phyloP scores from a whole-genome alignment of 192 early-diverging fungal species.

The Geranomyces variabilis region DNA sequence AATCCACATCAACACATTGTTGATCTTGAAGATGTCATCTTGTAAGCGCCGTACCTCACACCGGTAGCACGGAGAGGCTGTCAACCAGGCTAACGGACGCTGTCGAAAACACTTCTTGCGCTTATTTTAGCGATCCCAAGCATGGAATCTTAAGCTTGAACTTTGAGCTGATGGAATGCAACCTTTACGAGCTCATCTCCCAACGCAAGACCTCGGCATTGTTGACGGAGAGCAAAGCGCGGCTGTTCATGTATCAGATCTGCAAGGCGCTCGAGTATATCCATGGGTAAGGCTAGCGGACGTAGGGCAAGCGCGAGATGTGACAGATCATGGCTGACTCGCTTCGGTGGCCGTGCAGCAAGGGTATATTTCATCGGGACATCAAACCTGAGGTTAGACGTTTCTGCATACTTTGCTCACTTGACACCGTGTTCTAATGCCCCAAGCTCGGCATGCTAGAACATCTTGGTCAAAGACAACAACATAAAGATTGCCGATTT shows the following conservation, averaged over 20 bases:
- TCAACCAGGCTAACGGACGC: too few species aligned
- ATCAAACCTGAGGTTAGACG: constrained; percentile 63
- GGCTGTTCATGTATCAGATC: constrained; percentile 60
- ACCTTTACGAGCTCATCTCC: constrained; percentile 66
- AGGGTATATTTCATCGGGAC: constrained; percentile 67
- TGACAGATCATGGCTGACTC: neutral
- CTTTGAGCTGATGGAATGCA: constrained; percentile 69
- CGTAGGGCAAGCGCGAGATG: neutral
- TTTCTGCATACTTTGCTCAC: neutral
- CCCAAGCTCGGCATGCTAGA: constrained; percentile 28
- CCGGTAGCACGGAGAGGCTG: too few species aligned
- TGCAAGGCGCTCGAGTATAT: constrained; percentile 65
- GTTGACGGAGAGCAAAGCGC: constrained; percentile 59
- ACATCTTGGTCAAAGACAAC: constrained; percentile 60
- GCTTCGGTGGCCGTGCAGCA: constrained; percentile 37
- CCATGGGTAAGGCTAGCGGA: constrained; percentile 45
- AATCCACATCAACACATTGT: constrained; percentile 61
- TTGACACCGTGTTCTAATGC: too few species aligned
- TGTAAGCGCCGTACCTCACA: constrained; percentile 45
- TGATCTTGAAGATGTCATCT: constrained; percentile 58
- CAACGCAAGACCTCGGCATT: constrained; percentile 39
- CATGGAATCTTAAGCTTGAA: constrained; percentile 59
- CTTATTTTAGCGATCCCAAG: constrained; percentile 51
- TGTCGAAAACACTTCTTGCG: neutral
- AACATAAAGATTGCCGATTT: constrained; percentile 65